A percentile compares a stretch with the other conserved stretches of the same genome.
These are phyloP conservation scores for Kuraishia ogatae DNA, from an alignment of 805 yeast genomes.

Conservation along the genomic window DNA sequence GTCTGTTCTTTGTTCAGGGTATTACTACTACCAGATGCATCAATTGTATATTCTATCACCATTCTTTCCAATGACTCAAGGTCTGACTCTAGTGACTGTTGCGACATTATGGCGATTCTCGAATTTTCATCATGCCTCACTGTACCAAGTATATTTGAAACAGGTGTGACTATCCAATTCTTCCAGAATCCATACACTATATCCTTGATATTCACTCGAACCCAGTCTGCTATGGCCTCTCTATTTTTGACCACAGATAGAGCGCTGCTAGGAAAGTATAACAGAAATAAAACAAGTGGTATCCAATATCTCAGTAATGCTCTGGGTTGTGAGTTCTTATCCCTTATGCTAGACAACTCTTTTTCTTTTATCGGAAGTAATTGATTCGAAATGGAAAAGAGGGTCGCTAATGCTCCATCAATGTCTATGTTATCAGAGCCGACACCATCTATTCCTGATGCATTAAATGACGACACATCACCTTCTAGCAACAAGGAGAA, in stretches of 20 bases:
- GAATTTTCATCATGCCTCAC: conserved; percentile 77
- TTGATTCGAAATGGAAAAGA: not conserved
- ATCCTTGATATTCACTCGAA: conserved; percentile 49
- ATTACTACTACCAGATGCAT: conserved; percentile 8
- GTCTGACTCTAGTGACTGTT: conserved; percentile 72
- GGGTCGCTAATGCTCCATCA: not conserved
- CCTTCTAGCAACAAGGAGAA: not conserved
- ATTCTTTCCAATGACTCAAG: conserved; percentile 75
- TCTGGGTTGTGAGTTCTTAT: conserved; percentile 27
- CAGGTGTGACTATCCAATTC: conserved; percentile 81
- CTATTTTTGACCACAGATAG: conserved; percentile 39
- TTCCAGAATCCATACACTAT: conserved; percentile 57
- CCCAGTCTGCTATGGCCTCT: conserved; percentile 45
- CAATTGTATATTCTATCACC: conserved; percentile 64
- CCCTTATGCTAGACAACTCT: conserved; percentile 1
- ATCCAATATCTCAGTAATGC: conserved; percentile 51
- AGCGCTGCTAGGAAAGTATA: conserved; percentile 48
- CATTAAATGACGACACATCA: not conserved
- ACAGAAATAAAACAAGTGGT: conserved; percentile 34
- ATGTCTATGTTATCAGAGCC: not conserved
- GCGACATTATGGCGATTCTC: conserved; percentile 68
- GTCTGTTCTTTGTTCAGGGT: conserved; percentile 5
- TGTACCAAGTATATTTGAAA: conserved; percentile 62
- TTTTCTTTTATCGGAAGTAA: conserved; percentile 1
- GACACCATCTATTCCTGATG: not conserved